These are phyloP conservation scores for Jacaranda mimosifolia DNA, from an alignment of 257 asterid genomes.

Conservation along the genomic window DNA sequence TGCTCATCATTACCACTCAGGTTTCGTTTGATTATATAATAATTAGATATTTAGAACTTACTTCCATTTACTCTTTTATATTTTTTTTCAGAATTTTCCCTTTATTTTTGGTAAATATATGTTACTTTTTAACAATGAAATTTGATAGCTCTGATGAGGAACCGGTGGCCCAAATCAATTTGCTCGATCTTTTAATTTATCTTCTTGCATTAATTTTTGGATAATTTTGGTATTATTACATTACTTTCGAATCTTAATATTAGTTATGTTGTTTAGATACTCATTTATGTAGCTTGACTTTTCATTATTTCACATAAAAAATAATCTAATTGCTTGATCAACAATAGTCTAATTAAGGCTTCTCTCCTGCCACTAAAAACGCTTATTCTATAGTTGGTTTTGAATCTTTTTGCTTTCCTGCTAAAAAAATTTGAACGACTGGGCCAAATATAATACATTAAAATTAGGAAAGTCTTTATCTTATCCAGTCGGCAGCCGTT, in stretches of 20 bases:
- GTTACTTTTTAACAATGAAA: no score
- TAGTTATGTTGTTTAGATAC: background rate
- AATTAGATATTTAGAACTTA: background rate
- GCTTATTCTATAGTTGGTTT: background rate
- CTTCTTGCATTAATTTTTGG: background rate
- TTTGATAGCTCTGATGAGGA: no score
- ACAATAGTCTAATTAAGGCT: no score
- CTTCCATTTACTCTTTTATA: background rate
- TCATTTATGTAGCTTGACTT: background rate
- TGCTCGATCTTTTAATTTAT: background rate
- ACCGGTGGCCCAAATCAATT: background rate
- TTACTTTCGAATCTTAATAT: background rate
- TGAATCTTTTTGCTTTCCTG: background rate
- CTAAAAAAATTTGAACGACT: background rate
- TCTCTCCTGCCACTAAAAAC: background rate
- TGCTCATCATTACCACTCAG: conserved; percentile 83
- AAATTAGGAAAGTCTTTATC: background rate
- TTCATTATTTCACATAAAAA: background rate
- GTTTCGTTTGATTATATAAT: conserved; percentile 30
- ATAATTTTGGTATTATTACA: background rate
- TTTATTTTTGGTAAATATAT: no score
- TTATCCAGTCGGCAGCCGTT: conserved; percentile 2
- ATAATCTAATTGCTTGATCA: background rate
- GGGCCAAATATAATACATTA: background rate
- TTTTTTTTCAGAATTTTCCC: no score